Percentiles rank a stretch among this genome's conserved stretches.
These are phyloP conservation scores for Aspergillus oerlinghausenensis DNA, from an alignment of 2,329 filamentous ascomycete genomes.

Conservation along the genomic window DNA sequence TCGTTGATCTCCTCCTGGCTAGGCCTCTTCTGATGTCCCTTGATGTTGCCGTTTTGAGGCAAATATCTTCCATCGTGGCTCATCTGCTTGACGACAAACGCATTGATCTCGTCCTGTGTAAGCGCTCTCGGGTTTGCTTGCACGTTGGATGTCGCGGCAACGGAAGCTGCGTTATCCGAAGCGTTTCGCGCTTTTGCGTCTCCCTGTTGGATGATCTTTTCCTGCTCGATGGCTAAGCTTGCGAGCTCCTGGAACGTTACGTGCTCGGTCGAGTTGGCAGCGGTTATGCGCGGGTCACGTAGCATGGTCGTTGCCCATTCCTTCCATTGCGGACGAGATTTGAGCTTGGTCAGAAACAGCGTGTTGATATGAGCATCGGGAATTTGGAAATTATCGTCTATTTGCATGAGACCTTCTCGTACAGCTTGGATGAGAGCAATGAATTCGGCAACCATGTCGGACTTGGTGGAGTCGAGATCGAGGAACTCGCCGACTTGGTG, in stretches of 20 bases:
- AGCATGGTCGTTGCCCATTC: slow-evolving; percentile 23
- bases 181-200: not conserved
- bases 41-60: slow-evolving; percentile 3
- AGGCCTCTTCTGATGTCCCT: slow-evolving; percentile 19
- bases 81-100: slow-evolving; percentile 24
- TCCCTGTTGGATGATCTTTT: slow-evolving; percentile 9
- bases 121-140: slow-evolving; percentile 6
- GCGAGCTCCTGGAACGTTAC: slow-evolving; percentile 21
- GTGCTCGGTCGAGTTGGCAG: slow-evolving; percentile 13
- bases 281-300: slow-evolving; percentile 19
- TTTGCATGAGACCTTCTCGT: slow-evolving; percentile 22
- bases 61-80: slow-evolving; percentile 6
- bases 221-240: slow-evolving; percentile 18
- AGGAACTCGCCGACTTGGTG: slow-evolving; percentile 26
- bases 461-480: slow-evolving; percentile 22
- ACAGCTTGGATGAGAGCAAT: slow-evolving; percentile 24
- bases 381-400: slow-evolving; percentile 22
- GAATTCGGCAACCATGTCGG: slow-evolving; percentile 23
- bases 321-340: slow-evolving; percentile 21
- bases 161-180: not conserved
- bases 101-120: slow-evolving; percentile 25
- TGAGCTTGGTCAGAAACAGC: slow-evolving; percentile 23
- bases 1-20: slow-evolving; percentile 29
- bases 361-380: slow-evolving; percentile 23
- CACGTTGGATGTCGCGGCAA: not conserved